Evolutionary conservation across 2,329 filamentous ascomycete genomes (phyloP).

Genomic region (Cytospora chrysosperma): DNA sequence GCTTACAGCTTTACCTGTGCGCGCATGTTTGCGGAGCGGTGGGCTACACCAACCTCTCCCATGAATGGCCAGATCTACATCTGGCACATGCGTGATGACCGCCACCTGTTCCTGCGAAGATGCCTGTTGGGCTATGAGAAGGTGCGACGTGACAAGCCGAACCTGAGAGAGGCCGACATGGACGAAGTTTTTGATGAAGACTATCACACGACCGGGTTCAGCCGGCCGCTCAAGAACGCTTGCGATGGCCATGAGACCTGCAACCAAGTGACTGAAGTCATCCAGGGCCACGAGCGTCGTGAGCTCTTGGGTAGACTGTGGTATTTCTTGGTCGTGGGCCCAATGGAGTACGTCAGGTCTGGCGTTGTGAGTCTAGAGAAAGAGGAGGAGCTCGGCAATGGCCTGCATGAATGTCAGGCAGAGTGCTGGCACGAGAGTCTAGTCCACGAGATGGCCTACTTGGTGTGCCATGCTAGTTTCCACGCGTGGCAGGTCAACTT

Average conservation of each 20-base stretch:
- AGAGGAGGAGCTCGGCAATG: background rate
- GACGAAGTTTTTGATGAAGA: constrained; percentile 5
- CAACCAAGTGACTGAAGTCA: constrained; percentile 1
- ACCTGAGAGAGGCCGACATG: background rate
- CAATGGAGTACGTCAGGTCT: constrained; percentile 1
- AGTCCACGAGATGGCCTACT: background rate
- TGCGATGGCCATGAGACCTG: constrained; percentile 1
- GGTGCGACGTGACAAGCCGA: background rate
- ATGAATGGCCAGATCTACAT: background rate
- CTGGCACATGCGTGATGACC: constrained; percentile 1
- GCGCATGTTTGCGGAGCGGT: constrained; percentile 3
- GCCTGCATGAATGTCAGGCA: background rate
- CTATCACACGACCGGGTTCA: constrained; percentile 6
- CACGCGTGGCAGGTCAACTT: constrained; percentile 10
- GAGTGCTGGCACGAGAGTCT: constrained; percentile 9
- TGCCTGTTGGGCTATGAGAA: background rate
- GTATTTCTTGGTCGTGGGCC: background rate
- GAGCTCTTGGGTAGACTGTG: background rate
- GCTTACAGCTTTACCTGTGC: constrained; percentile 3
- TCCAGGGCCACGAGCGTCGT: background rate
- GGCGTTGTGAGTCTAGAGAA: background rate
- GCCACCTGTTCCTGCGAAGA: constrained; percentile 4
- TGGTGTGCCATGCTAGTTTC: constrained; percentile 6
- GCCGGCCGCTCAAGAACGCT: background rate
- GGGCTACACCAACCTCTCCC: background rate